Percentiles rank a stretch among this genome's conserved stretches.
These are phyloP conservation scores for Fusarium continuum DNA, from an alignment of 2,329 filamentous ascomycete species.

Conservation along the genomic window DNA sequence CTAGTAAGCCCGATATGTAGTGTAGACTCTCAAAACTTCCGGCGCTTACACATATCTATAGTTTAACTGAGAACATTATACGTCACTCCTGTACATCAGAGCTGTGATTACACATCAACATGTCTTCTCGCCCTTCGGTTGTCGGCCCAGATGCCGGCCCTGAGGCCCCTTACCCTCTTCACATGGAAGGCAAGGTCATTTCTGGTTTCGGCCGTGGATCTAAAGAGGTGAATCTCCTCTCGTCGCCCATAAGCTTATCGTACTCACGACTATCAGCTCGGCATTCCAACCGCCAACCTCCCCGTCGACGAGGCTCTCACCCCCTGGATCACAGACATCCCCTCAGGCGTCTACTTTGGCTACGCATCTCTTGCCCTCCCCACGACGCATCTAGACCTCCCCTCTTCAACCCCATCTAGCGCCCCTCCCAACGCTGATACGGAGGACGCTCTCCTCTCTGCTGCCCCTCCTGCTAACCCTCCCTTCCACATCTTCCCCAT, in stretches of 20 bases:
- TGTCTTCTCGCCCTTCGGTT: slow-evolving; percentile 68
- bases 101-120: slow-evolving; percentile 18
- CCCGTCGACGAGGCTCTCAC: slow-evolving; percentile 71
- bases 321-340: slow-evolving; percentile 69
- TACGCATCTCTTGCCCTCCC: slow-evolving; percentile 79
- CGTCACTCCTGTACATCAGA: not conserved
- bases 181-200: slow-evolving; percentile 86
- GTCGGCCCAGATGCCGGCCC: slow-evolving; percentile 80
- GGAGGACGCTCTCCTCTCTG: slow-evolving; percentile 25
- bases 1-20: not conserved
- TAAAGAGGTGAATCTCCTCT: slow-evolving; percentile 72
- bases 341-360: slow-evolving; percentile 92
- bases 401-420: slow-evolving; percentile 1
- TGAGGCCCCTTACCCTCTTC: slow-evolving; percentile 80
- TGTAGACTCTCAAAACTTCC: not conserved
- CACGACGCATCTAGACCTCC: slow-evolving; percentile 55
- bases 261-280: slow-evolving; percentile 66
- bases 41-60: not conserved
- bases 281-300: slow-evolving; percentile 96
- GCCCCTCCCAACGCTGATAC: slow-evolving; percentile 18
- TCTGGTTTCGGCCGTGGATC: slow-evolving; percentile 93
- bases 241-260: not conserved
- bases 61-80: not conserved
- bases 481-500: slow-evolving; percentile 73
- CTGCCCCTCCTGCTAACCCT: slow-evolving; percentile 32